Evolutionary conservation across 768 basidiomycete species (phyloP).

Genomic region (Amanita pallidorosea): DNA sequence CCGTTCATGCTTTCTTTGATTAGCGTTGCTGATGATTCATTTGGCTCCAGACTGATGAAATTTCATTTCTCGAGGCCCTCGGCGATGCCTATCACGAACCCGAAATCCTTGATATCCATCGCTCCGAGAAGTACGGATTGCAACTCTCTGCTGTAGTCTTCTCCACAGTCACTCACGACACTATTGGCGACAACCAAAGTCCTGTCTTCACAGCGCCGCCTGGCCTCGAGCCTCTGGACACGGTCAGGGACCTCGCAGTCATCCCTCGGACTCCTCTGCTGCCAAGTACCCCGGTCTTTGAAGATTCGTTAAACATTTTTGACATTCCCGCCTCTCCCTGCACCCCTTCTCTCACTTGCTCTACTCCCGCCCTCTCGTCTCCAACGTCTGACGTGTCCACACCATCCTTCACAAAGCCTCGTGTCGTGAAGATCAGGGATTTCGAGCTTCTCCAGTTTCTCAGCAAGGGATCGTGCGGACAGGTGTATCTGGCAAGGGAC

Average conservation of each 20-base stretch:
- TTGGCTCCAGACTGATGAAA: background rate
- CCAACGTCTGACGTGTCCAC: background rate
- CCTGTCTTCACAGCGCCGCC: background rate
- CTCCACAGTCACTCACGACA: background rate
- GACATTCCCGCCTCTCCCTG: background rate
- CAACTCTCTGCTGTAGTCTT: background rate
- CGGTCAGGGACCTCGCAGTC: background rate
- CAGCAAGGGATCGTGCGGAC: conserved; percentile 17
- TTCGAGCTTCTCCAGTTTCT: conserved; percentile 13
- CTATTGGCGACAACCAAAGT: background rate
- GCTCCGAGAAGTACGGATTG: conserved; percentile 1
- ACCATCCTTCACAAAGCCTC: background rate
- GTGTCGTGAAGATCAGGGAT: background rate
- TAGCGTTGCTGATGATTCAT: background rate
- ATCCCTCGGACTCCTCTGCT: conserved; percentile 1
- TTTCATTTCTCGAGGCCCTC: background rate
- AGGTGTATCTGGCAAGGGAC: conserved; percentile 18
- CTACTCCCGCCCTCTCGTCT: background rate
- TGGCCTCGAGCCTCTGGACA: background rate
- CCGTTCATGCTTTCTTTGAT: background rate
- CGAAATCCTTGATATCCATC: background rate
- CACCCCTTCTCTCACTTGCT: conserved; percentile 2
- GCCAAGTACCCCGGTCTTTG: conserved; percentile 1
- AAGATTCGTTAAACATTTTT: background rate
- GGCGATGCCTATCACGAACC: conserved; percentile 4